Base-by-base conservation (phyloP, 768 basidiomycete genomes). In the Tylopilus subfusipes region DNA sequence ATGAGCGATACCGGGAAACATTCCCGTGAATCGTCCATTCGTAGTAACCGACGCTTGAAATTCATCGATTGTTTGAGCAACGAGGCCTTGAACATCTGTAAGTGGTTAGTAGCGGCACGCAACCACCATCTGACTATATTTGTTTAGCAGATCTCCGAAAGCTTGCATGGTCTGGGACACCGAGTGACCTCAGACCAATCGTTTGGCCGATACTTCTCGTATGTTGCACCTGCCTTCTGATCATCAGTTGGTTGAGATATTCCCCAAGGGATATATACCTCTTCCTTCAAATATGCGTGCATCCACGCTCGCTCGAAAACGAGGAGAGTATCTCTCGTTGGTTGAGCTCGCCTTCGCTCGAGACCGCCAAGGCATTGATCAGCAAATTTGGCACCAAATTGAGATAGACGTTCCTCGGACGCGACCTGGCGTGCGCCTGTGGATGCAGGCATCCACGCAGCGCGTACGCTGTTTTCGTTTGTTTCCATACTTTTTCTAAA, bases 331-430 rank as follows among this genome's bases (percentile, higher is more conserved):
- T 68, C 80, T 83, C 38, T 90, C 90, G 16, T 79, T 98, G 56
- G 95, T 96, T 9, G 83, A 91, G 60, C 77, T 94, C 18, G 87
- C 97, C 16, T 99, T 98, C 68, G 84, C 89, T 13, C 81, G 90
- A 36, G 93, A 93, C 54, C 81, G 83, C 29, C 86, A 89, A 53
- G 86, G 89, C 0, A 79, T 96, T 29, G 96, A 99, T 71, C 93
- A 94, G 63, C 90, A 92, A 71, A 96, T 98, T 67, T 98, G 97
- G 97, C 97, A 98, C 73, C 97, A 99, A 72, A 98, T 98, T 62
- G 93, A 93, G 66, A 98, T 98, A 55, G 97, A 99, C 65, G 96
- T 98, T 7, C 97, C 97, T 12, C 79, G 97, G 50, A 99, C 97
- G 36, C 75, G 95, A 47, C 95, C 97, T 18, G 94, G 95, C 21